Evolutionary conservation across 2,329 filamentous ascomycete species (phyloP).

Genomic region (Xylariales sp.): DNA sequence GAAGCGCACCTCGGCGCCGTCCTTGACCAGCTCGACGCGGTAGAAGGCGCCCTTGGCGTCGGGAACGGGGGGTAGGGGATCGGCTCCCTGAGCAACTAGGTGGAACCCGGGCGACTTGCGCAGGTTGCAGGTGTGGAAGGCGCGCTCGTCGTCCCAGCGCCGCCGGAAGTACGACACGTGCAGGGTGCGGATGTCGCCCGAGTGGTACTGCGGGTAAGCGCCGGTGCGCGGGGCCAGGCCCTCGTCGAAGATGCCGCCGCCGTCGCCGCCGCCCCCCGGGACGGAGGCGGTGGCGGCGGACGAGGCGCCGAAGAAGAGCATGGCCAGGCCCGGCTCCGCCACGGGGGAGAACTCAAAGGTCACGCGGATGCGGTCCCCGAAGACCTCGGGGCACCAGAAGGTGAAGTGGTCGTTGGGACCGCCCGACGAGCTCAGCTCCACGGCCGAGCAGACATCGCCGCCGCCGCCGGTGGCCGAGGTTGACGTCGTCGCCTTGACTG

Average conservation of each 20-base stretch:
- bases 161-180: conserved; percentile 4
- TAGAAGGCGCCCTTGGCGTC: background rate
- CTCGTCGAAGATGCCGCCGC: conserved; percentile 1
- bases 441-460: background rate
- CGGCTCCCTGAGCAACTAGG: conserved; percentile 4
- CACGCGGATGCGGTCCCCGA: conserved; percentile 1
- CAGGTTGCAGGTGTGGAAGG: conserved; percentile 4
- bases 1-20: background rate
- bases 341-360: conserved; percentile 3
- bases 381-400: conserved; percentile 4
- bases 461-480: too few species aligned
- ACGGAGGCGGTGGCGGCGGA: too few species aligned
- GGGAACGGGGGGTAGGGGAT: conserved; percentile 1
- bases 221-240: background rate
- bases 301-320: conserved; percentile 3
- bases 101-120: conserved; percentile 2
- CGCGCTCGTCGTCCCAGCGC: conserved; percentile 3
- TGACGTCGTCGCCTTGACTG: background rate
- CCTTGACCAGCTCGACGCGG: conserved; percentile 2
- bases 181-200: background rate
- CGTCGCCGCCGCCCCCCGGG: too few species aligned
- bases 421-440: background rate
- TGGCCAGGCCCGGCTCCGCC: conserved; percentile 2
- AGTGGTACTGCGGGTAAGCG: conserved; percentile 4
- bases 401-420: conserved; percentile 4